Percentiles rank a stretch among this genome's conserved stretches.
Conservation (phyloP, 2,329 filamentous ascomycete species). For the Colletotrichum sp. region DNA sequence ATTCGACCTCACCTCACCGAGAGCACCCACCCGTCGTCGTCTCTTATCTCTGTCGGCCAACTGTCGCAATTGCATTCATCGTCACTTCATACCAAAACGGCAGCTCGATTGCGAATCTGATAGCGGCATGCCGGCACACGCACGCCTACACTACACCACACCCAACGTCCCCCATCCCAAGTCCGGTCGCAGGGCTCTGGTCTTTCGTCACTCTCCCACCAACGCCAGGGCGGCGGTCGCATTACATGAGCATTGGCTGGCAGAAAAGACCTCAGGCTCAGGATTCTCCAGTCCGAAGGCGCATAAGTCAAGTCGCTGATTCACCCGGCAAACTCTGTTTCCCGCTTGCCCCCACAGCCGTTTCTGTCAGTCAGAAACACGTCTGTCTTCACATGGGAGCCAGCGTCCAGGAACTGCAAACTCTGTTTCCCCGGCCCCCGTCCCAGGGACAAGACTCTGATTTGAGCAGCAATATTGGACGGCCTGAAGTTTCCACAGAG, state of each 20-base stretch:
- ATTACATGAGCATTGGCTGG: constrained; percentile 3
- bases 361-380: constrained; percentile 18
- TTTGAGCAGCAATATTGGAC: constrained; percentile 8
- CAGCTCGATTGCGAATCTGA: not conserved
- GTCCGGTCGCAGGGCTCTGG: not conserved
- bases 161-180: constrained; percentile 7
- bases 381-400: constrained; percentile 17
- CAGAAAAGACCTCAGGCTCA: not conserved
- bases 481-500: not conserved
- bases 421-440: not conserved
- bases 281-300: not conserved
- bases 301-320: constrained; percentile 19
- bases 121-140: not conserved
- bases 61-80: not conserved
- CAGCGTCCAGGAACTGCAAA: constrained; percentile 14
- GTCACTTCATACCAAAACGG: not conserved
- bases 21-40: not conserved
- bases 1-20: constrained; percentile 3
- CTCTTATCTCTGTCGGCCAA: not conserved
- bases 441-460: not conserved
- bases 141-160: not conserved
- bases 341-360: constrained; percentile 7
- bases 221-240: not conserved
- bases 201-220: not conserved
- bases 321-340: constrained; percentile 18